Conservation (phyloP, 2,329 filamentous ascomycete species). For the Claviceps capensis region DNA sequence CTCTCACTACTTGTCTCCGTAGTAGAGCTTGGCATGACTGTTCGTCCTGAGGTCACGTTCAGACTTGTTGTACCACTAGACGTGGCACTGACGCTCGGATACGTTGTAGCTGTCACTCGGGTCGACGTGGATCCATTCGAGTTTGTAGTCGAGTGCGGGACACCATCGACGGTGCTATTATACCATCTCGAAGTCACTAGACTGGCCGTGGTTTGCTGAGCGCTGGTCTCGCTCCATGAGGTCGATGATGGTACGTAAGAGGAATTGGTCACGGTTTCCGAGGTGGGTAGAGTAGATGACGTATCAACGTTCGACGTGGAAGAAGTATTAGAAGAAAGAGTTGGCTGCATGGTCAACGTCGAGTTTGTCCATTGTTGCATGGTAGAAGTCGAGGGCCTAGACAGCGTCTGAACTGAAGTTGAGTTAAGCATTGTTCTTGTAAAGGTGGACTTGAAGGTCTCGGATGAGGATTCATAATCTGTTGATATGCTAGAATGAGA, state of each 20-base stretch:
- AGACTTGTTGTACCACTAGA: not conserved
- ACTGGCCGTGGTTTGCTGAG: not conserved
- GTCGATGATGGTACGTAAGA: constrained; percentile 1
- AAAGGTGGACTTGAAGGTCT: not conserved
- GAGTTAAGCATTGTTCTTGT: not conserved
- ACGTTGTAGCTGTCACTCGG: not conserved
- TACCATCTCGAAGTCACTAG: not conserved
- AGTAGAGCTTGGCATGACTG: not conserved
- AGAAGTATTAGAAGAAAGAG: not conserved
- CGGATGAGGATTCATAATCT: not conserved
- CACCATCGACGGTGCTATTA: not conserved
- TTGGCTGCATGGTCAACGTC: not conserved
- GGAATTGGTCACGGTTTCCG: not conserved
- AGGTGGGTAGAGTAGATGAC: not conserved
- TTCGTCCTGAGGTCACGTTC: not conserved
- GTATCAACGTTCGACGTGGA: not conserved
- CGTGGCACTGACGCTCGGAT: not conserved
- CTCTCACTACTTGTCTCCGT: not conserved
- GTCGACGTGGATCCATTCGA: not conserved
- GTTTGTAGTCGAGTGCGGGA: not conserved
- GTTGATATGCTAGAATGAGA: not conserved
- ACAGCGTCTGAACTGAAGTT: not conserved
- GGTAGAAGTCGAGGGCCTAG: not conserved
- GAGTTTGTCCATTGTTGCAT: constrained; percentile 1
- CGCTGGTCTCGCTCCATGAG: not conserved